phyloP scores from a whole-genome alignment of 768 basidiomycete genomes.

The Tricholoma bakamatsutake region DNA sequence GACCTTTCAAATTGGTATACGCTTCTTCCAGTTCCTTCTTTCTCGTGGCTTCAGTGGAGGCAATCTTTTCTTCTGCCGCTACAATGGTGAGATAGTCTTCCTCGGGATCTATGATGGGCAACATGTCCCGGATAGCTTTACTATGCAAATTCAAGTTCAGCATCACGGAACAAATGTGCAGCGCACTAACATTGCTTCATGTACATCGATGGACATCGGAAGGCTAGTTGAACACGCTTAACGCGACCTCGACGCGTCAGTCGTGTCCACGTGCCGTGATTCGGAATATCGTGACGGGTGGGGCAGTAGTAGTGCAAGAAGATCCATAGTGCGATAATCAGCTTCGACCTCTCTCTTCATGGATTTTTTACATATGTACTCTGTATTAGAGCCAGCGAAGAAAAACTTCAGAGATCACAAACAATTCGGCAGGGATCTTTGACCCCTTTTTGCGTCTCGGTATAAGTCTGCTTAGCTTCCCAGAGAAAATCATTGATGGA shows the following conservation, averaged over 20 bases:
- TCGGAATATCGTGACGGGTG: not conserved
- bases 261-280: not conserved
- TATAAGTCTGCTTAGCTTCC: too few relatives aligned
- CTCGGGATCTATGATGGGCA: slow-evolving; percentile 68
- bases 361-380: too few relatives aligned
- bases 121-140: slow-evolving; percentile 64
- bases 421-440: too few relatives aligned
- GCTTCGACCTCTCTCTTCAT: too few relatives aligned
- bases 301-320: too few relatives aligned
- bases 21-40: slow-evolving; percentile 68
- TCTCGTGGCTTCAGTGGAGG: slow-evolving; percentile 45
- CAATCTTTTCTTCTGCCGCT: slow-evolving; percentile 66
- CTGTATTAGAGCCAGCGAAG: too few relatives aligned
- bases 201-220: slow-evolving; percentile 34
- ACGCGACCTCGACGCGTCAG: slow-evolving; percentile 5
- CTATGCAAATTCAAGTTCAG: slow-evolving; percentile 26
- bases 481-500: too few relatives aligned
- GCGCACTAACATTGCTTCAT: slow-evolving; percentile 39
- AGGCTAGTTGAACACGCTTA: not conserved
- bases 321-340: too few relatives aligned
- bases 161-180: not conserved
- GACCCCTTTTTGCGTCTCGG: too few relatives aligned
- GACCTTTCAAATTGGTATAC: slow-evolving; percentile 60
- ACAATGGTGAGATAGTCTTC: slow-evolving; percentile 76
- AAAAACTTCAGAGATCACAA: too few relatives aligned